A percentile compares a stretch with the other conserved stretches of the same genome.
These are phyloP conservation scores for Biscutella auriculata DNA, from an alignment of 441 rosid genomes.

Conservation along the genomic window DNA sequence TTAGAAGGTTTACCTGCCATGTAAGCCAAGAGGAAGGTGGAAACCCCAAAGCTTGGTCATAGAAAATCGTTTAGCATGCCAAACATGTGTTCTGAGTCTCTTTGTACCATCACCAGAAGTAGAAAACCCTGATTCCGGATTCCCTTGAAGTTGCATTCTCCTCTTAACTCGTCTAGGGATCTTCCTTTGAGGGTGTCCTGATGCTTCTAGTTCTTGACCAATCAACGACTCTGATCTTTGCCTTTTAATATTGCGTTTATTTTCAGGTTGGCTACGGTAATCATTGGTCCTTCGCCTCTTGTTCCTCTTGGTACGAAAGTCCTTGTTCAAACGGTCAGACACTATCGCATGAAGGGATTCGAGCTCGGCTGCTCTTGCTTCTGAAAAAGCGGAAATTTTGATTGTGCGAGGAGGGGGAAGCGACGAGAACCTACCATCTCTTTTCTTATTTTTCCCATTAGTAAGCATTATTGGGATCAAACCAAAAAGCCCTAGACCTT, in stretches of 20 bases:
- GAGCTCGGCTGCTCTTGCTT: constrained; percentile 58
- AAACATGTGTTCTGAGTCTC: constrained; percentile 82
- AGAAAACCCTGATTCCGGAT: constrained; percentile 36
- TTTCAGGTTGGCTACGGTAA: constrained; percentile 38
- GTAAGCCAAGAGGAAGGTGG: constrained; percentile 78
- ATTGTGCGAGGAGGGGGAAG: constrained; percentile 50
- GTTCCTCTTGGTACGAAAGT: constrained; percentile 58
- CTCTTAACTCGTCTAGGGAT: constrained; percentile 48
- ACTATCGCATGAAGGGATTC: constrained; percentile 57
- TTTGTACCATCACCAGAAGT: constrained; percentile 79
- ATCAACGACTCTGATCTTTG: constrained; percentile 21
- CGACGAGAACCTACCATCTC: constrained; percentile 13
- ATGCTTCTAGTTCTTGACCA: constrained; percentile 16
- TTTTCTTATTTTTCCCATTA: constrained; percentile 14
- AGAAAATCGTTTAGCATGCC: constrained; percentile 86
- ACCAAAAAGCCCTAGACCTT: neutral
- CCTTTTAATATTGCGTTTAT: constrained; percentile 38
- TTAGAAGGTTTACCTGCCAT: constrained; percentile 47
- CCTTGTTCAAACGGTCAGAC: constrained; percentile 39
- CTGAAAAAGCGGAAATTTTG: constrained; percentile 55
- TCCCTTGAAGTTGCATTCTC: constrained; percentile 53
- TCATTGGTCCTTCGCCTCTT: constrained; percentile 80
- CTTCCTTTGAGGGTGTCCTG: constrained; percentile 17
- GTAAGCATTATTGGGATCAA: neutral
- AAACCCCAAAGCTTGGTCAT: constrained; percentile 86